These are phyloP conservation scores for Violaceomyces palustris DNA, from an alignment of 1,284 basidiomycete species.

Conservation along the genomic window DNA sequence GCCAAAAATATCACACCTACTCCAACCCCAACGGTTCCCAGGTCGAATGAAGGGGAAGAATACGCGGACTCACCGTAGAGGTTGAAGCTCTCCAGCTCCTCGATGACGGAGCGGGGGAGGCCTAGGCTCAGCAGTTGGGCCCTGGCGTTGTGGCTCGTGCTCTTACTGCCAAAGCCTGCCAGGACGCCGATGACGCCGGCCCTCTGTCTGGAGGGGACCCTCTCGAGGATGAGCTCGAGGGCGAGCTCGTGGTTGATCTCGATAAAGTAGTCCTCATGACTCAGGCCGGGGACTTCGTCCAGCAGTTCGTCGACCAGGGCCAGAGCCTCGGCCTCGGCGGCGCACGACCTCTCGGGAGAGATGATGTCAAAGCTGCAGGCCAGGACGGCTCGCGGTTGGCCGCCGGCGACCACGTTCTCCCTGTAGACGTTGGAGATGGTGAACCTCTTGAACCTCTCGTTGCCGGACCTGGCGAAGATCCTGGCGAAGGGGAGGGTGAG, in stretches of 20 bases:
- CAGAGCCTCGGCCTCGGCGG: slow-evolving; percentile 50
- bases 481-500: slow-evolving; percentile 74
- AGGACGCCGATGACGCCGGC: slow-evolving; percentile 25
- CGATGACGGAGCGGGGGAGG: slow-evolving; percentile 37
- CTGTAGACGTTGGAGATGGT: slow-evolving; percentile 60
- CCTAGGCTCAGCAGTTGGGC: slow-evolving; percentile 37
- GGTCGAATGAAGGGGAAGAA: no score
- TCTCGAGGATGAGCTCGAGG: slow-evolving; percentile 37
- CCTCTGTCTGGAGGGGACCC: slow-evolving; percentile 43
- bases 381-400: slow-evolving; percentile 50
- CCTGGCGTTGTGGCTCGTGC: slow-evolving; percentile 28
- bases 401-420: slow-evolving; percentile 51
- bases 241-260: slow-evolving; percentile 47
- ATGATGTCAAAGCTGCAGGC: slow-evolving; percentile 53
- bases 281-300: slow-evolving; percentile 44
- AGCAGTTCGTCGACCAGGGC: slow-evolving; percentile 47
- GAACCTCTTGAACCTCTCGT: slow-evolving; percentile 81
- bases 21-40: background rate
- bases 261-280: slow-evolving; percentile 42
- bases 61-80: no score
- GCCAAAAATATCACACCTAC: background rate
- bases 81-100: slow-evolving; percentile 47
- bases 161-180: slow-evolving; percentile 18
- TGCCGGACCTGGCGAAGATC: slow-evolving; percentile 68
- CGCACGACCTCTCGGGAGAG: slow-evolving; percentile 46